Evolutionary conservation across 768 basidiomycete genomes (phyloP), one percentile per base, ranked within the genome.

Genomic region (Tulasnella sp.): DNA sequence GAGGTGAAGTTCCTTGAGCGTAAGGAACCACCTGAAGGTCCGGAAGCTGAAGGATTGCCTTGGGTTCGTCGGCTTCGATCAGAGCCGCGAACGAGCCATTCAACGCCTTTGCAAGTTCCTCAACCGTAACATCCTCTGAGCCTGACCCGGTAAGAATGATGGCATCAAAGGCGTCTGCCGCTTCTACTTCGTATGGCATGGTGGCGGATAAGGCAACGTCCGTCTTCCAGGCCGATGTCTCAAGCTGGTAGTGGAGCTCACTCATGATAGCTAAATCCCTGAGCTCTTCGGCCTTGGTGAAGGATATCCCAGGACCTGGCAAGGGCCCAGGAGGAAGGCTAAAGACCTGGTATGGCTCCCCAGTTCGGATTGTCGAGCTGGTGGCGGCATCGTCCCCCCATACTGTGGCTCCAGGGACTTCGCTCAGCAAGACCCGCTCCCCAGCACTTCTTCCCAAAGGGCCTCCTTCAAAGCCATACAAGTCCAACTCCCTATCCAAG

Each of bases 21-120:
- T 96, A 97, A 0, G 90, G 88, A 7, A 92, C 83, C 10, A 48
- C n/a, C 16, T 12, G 5, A 12, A 36, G 36, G 4, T 40, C 36
- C 31, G 38, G 21, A n/a, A 38, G 31, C 12, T 24, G 73, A 42
- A 74, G 39, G 52, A 38, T 62, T n/a, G 36, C 76, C 27, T 62
- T 77, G 56, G 76, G 58, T 2, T 75, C 39, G 12, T 89, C 88
- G 79, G 86, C 89, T 10, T 86, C 86, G 10, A 96, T 88, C 16
- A 98, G 88, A 0, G 89, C 96, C 4, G 98, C 93, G 44, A 98
- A 82, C 0, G 92, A 91, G 0, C 93, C 93, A 79, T 95, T 95
- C 44, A 98, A 86, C 0, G 94, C 94, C 5, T 90, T 86, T 2
- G 83, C 85, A 2, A 97, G 84, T 83, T 98, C 95, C 1, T 88